Evolutionary conservation across 495 filamentous ascomycete genomes (phyloP).

Genomic region (Hypoxylon lienhwacheense): DNA sequence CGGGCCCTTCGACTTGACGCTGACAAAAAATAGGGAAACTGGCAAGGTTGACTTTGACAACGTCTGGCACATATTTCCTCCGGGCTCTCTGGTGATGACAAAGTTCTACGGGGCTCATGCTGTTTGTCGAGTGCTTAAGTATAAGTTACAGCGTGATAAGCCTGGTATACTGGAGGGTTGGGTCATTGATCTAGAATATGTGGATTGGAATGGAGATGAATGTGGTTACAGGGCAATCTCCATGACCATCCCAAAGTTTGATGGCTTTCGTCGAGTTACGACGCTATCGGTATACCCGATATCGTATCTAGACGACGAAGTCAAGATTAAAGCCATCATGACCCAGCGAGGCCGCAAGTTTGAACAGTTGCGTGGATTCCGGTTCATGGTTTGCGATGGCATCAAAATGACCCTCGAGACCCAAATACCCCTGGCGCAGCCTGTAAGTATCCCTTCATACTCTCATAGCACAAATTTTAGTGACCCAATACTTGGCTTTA

Average conservation of each 20-base stretch:
- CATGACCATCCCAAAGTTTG: slow-evolving; percentile 47
- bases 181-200: slow-evolving; percentile 41
- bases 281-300: slow-evolving; percentile 57
- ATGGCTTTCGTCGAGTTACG: slow-evolving; percentile 54
- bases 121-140: slow-evolving; percentile 25
- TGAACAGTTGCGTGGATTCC: slow-evolving; percentile 55
- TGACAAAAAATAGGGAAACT: no score
- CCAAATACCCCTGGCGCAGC: not conserved
- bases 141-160: not conserved
- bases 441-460: slow-evolving; percentile 2
- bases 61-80: slow-evolving; percentile 44
- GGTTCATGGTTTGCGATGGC: slow-evolving; percentile 59
- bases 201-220: slow-evolving; percentile 60
- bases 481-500: not conserved
- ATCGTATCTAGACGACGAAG: slow-evolving; percentile 48
- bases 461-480: not conserved
- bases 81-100: slow-evolving; percentile 33
- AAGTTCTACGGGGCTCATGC: slow-evolving; percentile 23
- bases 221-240: slow-evolving; percentile 49
- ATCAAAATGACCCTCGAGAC: slow-evolving; percentile 10
- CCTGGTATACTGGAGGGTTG: slow-evolving; percentile 10
- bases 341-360: slow-evolving; percentile 49
- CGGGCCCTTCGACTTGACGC: slow-evolving; percentile 36
- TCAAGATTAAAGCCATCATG: slow-evolving; percentile 39
- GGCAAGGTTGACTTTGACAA: slow-evolving; percentile 21